Conservation (phyloP, 140 eudicot species). For the Cichorium intybus region DNA sequence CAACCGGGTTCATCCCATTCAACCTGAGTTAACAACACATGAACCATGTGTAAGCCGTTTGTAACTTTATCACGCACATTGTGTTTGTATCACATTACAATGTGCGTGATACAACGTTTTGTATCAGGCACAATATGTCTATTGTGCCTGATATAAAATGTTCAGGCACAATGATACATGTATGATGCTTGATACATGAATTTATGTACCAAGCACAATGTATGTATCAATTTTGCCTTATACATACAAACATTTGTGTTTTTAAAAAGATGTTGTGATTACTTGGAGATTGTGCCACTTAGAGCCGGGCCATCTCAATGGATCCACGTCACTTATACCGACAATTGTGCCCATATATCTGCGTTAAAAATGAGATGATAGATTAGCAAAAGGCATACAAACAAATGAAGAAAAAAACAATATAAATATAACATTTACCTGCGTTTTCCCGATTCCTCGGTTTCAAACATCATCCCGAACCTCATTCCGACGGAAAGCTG, state of each 20-base stretch:
- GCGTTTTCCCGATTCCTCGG: constrained; percentile 94
- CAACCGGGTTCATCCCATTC: constrained; percentile 99
- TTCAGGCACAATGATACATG: too few relatives aligned
- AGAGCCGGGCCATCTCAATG: constrained; percentile 91
- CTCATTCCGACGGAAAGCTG: constrained; percentile 94
- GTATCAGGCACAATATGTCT: too few relatives aligned
- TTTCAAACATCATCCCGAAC: constrained; percentile 99
- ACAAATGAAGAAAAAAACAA: too few relatives aligned
- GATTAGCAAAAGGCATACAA: too few relatives aligned
- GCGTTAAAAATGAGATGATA: constrained; percentile 9
- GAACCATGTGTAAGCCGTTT: neutral
- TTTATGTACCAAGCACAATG: neutral
- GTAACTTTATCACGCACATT: too few relatives aligned
- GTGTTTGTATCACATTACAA: too few relatives aligned
- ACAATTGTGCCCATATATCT: constrained; percentile 97
- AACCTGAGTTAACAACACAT: constrained; percentile 37
- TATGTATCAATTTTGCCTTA: too few relatives aligned
- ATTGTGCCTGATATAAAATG: too few relatives aligned
- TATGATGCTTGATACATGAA: too few relatives aligned
- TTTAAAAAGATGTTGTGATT: neutral
- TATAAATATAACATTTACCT: constrained; percentile 34
- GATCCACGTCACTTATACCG: constrained; percentile 86
- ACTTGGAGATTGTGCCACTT: constrained; percentile 97
- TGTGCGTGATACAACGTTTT: too few relatives aligned
- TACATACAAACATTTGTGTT: neutral